A percentile compares a stretch with the other conserved stretches of the same genome.
Conservation (phyloP, 257 asterid genomes). For the Lavandula angustifolia region DNA sequence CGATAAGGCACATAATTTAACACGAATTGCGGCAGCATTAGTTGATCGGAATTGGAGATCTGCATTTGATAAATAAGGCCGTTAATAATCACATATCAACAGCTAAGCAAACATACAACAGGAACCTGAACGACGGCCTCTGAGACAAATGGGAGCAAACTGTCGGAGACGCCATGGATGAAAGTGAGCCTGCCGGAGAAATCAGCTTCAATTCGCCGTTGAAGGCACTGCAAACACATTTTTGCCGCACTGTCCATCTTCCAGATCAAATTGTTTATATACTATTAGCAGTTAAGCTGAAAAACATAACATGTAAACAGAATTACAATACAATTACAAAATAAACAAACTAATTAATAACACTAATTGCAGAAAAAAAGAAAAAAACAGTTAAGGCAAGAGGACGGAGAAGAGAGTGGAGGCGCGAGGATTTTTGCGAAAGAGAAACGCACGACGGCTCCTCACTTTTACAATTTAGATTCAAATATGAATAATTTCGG, state of each 20-base stretch:
- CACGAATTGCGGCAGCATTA: slow-evolving; percentile 52
- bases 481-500: no score
- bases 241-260: slow-evolving; percentile 34
- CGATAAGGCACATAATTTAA: slow-evolving; percentile 52
- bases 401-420: no score
- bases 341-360: no score
- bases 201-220: slow-evolving; percentile 67
- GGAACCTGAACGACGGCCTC: slow-evolving; percentile 75
- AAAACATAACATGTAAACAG: no score
- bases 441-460: no score
- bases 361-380: no score
- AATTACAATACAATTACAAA: no score
- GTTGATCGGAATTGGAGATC: slow-evolving; percentile 49
- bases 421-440: no score
- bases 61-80: slow-evolving; percentile 37
- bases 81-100: slow-evolving; percentile 13
- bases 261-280: background rate
- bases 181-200: slow-evolving; percentile 56
- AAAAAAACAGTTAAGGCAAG: no score
- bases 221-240: slow-evolving; percentile 82
- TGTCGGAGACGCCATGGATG: slow-evolving; percentile 62
- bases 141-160: slow-evolving; percentile 73
- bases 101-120: slow-evolving; percentile 5
- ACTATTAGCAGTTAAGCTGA: no score
- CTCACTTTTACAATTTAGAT: no score